Conservation (phyloP, 1,284 basidiomycete genomes). For the Malassezia restricta region DNA sequence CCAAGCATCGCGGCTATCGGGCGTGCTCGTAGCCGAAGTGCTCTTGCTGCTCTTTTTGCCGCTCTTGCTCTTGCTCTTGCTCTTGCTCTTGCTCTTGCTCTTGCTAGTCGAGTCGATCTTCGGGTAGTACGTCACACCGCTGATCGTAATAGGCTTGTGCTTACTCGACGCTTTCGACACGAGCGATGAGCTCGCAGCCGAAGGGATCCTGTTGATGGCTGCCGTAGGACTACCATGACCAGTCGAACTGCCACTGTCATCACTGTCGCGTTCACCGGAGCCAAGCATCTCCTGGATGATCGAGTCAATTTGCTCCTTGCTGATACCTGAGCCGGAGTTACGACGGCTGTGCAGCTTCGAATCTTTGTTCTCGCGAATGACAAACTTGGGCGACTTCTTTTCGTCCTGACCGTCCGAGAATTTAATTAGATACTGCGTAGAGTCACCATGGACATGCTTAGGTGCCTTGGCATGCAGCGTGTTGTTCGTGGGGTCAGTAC, state of each 20-base stretch:
- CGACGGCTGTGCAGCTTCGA: background rate
- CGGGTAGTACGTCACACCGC: background rate
- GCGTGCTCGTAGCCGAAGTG: background rate
- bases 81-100: background rate
- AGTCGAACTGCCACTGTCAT: background rate
- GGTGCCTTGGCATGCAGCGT: background rate
- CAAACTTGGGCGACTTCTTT: constrained; percentile 13
- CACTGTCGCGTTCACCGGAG: background rate
- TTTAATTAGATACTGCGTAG: constrained; percentile 3
- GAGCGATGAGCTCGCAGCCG: background rate
- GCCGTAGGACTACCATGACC: background rate
- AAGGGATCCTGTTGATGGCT: background rate
- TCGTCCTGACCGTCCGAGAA: constrained; percentile 10
- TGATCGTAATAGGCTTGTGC: background rate
- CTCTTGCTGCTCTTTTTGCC: background rate
- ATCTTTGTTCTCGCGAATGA: constrained; percentile 5
- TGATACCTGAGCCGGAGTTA: background rate
- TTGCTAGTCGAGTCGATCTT: background rate
- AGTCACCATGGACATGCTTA: background rate
- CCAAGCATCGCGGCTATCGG: background rate
- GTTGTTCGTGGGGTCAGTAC: constrained; percentile 7
- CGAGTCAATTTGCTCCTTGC: background rate
- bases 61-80: background rate
- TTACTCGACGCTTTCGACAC: background rate
- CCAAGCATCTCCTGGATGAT: background rate